Evolutionary conservation across 345 rosid genomes (phyloP).

Genomic region (Bruguiera parviflora): DNA sequence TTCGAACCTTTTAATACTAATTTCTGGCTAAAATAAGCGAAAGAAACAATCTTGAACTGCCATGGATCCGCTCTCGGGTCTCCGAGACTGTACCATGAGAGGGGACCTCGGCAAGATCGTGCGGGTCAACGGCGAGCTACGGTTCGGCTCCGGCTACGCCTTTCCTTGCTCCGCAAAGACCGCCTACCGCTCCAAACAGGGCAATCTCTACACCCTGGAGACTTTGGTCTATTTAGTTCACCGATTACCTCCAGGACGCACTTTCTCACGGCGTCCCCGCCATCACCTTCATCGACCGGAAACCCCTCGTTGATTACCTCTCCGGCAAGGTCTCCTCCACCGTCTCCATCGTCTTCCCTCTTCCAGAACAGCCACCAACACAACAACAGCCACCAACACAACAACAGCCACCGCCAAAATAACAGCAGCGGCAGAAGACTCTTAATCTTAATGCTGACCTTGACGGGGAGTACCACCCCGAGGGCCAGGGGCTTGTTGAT

Average conservation of each 20-base stretch:
- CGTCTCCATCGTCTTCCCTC: constrained; percentile 67
- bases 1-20: no score
- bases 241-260: constrained; percentile 69
- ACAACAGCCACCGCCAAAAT: neutral
- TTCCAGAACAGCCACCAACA: constrained; percentile 31
- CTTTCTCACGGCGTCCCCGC: constrained; percentile 56
- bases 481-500: constrained; percentile 26
- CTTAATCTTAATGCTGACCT: constrained; percentile 11
- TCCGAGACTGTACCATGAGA: neutral
- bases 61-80: neutral
- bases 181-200: constrained; percentile 78
- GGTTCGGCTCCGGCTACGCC: constrained; percentile 14
- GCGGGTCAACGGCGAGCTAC: constrained; percentile 11
- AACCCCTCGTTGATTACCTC: constrained; percentile 79
- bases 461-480: constrained; percentile 38
- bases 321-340: constrained; percentile 57
- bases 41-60: no score
- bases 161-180: constrained; percentile 27
- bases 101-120: constrained; percentile 15
- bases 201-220: constrained; percentile 81
- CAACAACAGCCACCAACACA: neutral
- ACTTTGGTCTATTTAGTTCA: constrained; percentile 65
- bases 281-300: constrained; percentile 74
- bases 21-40: no score
- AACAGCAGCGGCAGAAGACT: neutral